Conservation (phyloP, 768 basidiomycete genomes). For the Naganishia friedmannii region DNA sequence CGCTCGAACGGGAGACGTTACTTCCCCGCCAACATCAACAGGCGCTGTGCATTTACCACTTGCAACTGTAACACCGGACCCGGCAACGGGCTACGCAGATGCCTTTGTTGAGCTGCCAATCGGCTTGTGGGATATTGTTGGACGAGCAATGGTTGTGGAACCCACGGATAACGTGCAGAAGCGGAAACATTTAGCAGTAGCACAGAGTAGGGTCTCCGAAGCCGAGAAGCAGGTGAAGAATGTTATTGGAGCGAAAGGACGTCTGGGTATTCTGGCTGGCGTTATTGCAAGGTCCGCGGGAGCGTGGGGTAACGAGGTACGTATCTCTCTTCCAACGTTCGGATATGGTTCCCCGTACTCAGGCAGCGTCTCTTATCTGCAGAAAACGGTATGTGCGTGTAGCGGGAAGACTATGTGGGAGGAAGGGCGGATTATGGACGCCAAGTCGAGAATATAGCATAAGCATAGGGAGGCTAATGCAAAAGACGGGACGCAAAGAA, state of each 20-base stretch:
- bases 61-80: slow-evolving; percentile 40
- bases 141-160: slow-evolving; percentile 49
- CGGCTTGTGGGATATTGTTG: slow-evolving; percentile 50
- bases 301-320: slow-evolving; percentile 49
- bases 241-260: slow-evolving; percentile 20
- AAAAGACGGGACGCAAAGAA: not conserved
- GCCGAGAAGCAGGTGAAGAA: slow-evolving; percentile 23
- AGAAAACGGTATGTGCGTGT: slow-evolving; percentile 51
- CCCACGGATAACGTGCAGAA: slow-evolving; percentile 23
- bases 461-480: not conserved
- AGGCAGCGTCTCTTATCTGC: not conserved
- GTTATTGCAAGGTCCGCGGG: slow-evolving; percentile 50
- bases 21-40: slow-evolving; percentile 44
- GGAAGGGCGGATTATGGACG: slow-evolving; percentile 50
- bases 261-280: slow-evolving; percentile 46
- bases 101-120: slow-evolving; percentile 47
- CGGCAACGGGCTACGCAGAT: slow-evolving; percentile 49
- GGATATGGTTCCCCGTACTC: not conserved
- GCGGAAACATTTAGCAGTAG: not conserved
- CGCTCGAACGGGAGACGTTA: slow-evolving; percentile 45
- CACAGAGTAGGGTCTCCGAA: slow-evolving; percentile 1
- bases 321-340: not conserved
- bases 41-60: slow-evolving; percentile 39
- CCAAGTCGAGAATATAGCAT: slow-evolving; percentile 31
- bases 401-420: slow-evolving; percentile 52